Evolutionary conservation across 371 early-diverging fungal species (phyloP).

Genomic region (Mortierella sp.): DNA sequence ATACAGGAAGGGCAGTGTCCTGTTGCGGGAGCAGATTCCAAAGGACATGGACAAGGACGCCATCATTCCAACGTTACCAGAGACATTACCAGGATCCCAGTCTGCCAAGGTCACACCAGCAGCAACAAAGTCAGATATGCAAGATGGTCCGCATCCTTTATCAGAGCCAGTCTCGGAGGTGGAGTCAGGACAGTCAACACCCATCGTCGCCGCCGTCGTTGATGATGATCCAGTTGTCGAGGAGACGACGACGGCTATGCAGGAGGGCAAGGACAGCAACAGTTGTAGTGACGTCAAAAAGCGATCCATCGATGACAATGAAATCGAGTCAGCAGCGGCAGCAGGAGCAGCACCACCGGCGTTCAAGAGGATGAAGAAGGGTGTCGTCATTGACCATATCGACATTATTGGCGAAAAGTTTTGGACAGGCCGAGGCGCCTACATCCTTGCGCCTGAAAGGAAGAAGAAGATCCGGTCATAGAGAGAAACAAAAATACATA

Average conservation of each 20-base stretch:
- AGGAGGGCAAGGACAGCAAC: not conserved
- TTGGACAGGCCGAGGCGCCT: conserved; percentile 73
- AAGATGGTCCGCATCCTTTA: not conserved
- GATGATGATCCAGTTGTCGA: not conserved
- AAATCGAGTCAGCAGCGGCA: not conserved
- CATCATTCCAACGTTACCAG: conserved; percentile 46
- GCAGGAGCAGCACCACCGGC: conserved; percentile 8
- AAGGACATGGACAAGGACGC: conserved; percentile 40
- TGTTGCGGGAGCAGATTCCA: conserved; percentile 72
- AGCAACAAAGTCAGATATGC: not conserved
- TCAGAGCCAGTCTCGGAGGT: not conserved
- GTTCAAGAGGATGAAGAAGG: conserved; percentile 61
- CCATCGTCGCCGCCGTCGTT: not conserved
- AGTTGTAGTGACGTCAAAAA: conserved; percentile 8
- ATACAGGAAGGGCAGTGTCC: conserved; percentile 88
- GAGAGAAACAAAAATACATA: conserved; percentile 7
- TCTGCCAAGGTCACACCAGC: conserved; percentile 21
- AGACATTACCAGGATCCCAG: conserved; percentile 48
- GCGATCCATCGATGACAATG: conserved; percentile 6
- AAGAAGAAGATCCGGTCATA: conserved; percentile 38
- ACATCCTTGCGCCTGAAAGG: conserved; percentile 50
- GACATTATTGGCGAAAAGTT: conserved; percentile 93
- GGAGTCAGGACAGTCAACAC: not conserved
- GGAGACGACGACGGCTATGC: not conserved
- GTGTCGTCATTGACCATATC: conserved; percentile 72